These are phyloP conservation scores for Lathyrus aphaca DNA, from an alignment of 306 rosid species.

Conservation along the genomic window DNA sequence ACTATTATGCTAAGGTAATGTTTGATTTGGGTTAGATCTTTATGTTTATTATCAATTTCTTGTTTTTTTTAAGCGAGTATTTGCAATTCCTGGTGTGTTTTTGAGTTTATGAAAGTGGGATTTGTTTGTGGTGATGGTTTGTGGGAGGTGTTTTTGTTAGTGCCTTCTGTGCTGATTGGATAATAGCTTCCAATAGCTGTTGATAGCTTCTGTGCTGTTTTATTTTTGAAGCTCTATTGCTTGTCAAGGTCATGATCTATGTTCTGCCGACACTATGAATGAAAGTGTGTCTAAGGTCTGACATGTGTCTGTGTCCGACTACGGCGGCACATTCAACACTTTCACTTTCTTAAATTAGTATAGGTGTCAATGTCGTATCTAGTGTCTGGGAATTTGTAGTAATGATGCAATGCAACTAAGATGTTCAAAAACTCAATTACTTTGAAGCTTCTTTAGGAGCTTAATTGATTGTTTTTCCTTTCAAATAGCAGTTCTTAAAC, in stretches of 20 bases:
- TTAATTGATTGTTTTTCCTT: constrained; percentile 5
- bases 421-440: constrained; percentile 14
- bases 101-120: constrained; percentile 22
- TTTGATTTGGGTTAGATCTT: constrained; percentile 12
- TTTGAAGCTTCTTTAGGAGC: not conserved
- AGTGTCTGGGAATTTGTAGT: not conserved
- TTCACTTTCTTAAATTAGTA: too few relatives aligned
- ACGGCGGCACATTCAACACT: not conserved
- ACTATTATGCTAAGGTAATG: constrained; percentile 77
- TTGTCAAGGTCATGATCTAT: not conserved
- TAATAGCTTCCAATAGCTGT: not conserved
- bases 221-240: constrained; percentile 17
- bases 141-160: not conserved
- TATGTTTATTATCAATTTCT: not conserved
- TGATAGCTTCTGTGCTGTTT: not conserved
- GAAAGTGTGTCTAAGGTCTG: not conserved
- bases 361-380: not conserved
- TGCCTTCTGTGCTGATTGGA: not conserved
- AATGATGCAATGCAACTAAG: constrained; percentile 8
- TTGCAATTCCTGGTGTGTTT: constrained; percentile 1
- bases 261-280: not conserved
- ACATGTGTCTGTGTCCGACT: not conserved
- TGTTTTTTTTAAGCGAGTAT: not conserved
- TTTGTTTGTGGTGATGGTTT: constrained; percentile 30
- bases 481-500: not conserved